phyloP scores from a whole-genome alignment of 352 stramenopile species.

The Pythium sukuiense region DNA sequence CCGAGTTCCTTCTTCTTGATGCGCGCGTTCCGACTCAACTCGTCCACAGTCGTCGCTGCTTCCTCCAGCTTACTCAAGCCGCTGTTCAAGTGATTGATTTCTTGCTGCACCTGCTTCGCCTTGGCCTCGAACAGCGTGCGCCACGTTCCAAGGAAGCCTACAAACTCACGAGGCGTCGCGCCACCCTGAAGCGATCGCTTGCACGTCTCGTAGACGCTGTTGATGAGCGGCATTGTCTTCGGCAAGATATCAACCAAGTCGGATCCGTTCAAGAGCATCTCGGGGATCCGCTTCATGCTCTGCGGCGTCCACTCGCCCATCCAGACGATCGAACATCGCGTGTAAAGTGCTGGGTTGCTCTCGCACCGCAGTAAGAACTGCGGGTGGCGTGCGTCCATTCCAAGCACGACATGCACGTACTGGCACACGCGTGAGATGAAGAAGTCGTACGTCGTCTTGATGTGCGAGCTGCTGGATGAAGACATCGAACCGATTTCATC shows the following conservation, averaged over 20 bases:
- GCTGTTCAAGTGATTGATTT: slow-evolving; percentile 88
- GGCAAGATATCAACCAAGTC: slow-evolving; percentile 61
- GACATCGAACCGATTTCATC: slow-evolving; percentile 56
- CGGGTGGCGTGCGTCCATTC: slow-evolving; percentile 67
- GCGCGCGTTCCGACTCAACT: slow-evolving; percentile 84
- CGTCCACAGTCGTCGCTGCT: slow-evolving; percentile 89
- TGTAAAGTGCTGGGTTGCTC: slow-evolving; percentile 94
- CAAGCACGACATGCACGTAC: slow-evolving; percentile 89
- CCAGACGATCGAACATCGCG: slow-evolving; percentile 90
- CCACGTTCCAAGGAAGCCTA: slow-evolving; percentile 87
- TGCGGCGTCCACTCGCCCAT: slow-evolving; percentile 89
- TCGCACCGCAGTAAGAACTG: slow-evolving; percentile 90
- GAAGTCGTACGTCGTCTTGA: slow-evolving; percentile 92
- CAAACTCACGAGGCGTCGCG: slow-evolving; percentile 83
- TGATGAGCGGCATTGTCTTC: slow-evolving; percentile 57
- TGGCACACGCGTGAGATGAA: slow-evolving; percentile 90
- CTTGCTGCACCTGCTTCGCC: slow-evolving; percentile 78
- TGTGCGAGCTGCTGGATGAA: slow-evolving; percentile 38
- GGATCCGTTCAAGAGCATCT: slow-evolving; percentile 58
- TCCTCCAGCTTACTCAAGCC: slow-evolving; percentile 92
- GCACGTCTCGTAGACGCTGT: slow-evolving; percentile 63
- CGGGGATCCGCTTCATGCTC: slow-evolving; percentile 79
- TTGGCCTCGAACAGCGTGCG: slow-evolving; percentile 71
- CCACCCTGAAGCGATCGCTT: slow-evolving; percentile 41
- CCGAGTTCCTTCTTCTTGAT: slow-evolving; percentile 91